Percentiles rank a stretch among this genome's conserved stretches.
These are phyloP conservation scores for Oropetium thomaeum DNA, from an alignment of 176 grass and related monocot species.

Conservation along the genomic window DNA sequence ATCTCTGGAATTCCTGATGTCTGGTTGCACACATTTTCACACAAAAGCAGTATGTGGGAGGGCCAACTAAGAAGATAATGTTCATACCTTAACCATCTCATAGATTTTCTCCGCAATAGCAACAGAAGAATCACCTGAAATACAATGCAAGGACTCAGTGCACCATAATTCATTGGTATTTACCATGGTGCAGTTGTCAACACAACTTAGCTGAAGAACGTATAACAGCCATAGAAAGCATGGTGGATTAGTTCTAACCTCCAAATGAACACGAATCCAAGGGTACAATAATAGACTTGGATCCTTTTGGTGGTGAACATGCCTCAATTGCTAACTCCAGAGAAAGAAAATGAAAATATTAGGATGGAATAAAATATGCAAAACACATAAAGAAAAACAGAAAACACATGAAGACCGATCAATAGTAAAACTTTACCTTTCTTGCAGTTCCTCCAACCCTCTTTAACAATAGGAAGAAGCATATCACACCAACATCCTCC, in stretches of 20 bases:
- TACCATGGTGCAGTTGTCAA: not conserved
- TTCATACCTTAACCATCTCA: conserved; percentile 84
- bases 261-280: conserved; percentile 36
- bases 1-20: too few relatives aligned
- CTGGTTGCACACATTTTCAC: not conserved
- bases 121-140: conserved; percentile 82
- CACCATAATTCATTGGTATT: not conserved
- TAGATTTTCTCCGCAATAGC: conserved; percentile 71
- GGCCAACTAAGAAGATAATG: conserved; percentile 14
- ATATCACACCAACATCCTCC: conserved; percentile 89
- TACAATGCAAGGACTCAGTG: conserved; percentile 26
- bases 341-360: conserved; percentile 33
- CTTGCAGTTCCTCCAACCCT: conserved; percentile 88
- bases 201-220: not conserved
- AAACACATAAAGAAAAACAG: not conserved
- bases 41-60: not conserved
- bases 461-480: conserved; percentile 73
- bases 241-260: conserved; percentile 54
- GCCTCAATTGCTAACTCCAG: conserved; percentile 84
- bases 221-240: not conserved
- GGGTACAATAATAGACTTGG: conserved; percentile 73
- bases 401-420: not conserved
- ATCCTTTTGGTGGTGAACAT: conserved; percentile 82
- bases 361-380: conserved; percentile 23
- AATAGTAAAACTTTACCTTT: conserved; percentile 62